These are phyloP conservation scores for Termitomyces titanicus DNA, from an alignment of 768 basidiomycete genomes.

Conservation along the genomic window DNA sequence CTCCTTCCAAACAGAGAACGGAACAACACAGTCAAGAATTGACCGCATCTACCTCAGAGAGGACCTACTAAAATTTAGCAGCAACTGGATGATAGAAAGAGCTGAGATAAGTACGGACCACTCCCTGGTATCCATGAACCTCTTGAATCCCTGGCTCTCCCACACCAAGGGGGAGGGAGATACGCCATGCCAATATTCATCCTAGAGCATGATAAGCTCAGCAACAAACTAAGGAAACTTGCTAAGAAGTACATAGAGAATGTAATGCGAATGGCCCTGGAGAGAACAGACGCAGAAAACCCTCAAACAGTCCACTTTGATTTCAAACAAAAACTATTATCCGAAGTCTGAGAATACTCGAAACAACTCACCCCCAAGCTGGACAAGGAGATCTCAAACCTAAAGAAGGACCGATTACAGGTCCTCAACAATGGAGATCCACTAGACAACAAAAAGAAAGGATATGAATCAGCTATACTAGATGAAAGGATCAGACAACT, in stretches of 20 bases:
- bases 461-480: not conserved
- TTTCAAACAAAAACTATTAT: not conserved
- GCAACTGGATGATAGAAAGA: constrained; percentile 1
- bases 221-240: not conserved
- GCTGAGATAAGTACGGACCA: constrained; percentile 7
- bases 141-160: not conserved
- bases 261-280: not conserved
- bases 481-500: constrained; percentile 3
- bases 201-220: not conserved
- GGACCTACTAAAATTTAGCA: not conserved
- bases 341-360: not conserved
- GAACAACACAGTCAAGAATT: not conserved
- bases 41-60: constrained; percentile 4
- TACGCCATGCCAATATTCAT: not conserved
- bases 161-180: not conserved
- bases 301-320: not conserved
- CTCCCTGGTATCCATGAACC: not conserved
- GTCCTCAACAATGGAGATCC: not conserved
- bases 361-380: not conserved
- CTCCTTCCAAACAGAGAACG: not conserved
- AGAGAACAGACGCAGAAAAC: not conserved
- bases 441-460: not conserved
- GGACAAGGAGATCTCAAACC: not conserved
- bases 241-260: not conserved
- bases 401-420: too few relatives aligned